phyloP scores from a whole-genome alignment of 208 protist species.

The Acanthamoeba sp. region DNA sequence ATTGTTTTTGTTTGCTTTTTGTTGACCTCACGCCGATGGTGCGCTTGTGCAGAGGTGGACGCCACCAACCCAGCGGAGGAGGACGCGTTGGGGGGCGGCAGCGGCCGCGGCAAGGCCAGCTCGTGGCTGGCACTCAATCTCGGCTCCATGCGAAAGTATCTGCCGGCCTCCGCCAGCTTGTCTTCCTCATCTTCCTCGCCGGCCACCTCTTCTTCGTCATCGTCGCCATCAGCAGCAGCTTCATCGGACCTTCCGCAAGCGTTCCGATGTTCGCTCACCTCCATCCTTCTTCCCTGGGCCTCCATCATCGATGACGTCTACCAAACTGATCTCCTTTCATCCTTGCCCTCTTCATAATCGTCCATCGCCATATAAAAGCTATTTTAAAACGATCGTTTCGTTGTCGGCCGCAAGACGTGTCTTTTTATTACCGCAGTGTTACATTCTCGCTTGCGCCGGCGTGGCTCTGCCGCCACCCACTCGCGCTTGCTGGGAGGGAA shows the following conservation, averaged over 20 bases:
- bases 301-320: constrained; percentile 65
- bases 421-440: too few relatives aligned
- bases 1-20: not conserved
- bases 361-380: too few relatives aligned
- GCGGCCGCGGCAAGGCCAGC: not conserved
- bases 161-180: not conserved
- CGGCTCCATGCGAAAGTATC: constrained; percentile 21
- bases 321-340: constrained; percentile 19
- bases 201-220: not conserved
- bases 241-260: not conserved
- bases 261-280: constrained; percentile 38
- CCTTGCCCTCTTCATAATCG: not conserved
- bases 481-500: too few relatives aligned
- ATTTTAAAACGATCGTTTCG: too few relatives aligned
- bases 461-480: too few relatives aligned
- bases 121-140: constrained; percentile 23
- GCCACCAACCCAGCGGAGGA: constrained; percentile 29
- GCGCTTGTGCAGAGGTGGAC: not conserved
- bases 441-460: too few relatives aligned
- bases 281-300: constrained; percentile 5
- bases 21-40: not conserved
- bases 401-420: too few relatives aligned
- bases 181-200: not conserved
- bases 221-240: not conserved
- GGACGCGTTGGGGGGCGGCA: too few relatives aligned